Evolutionary conservation across 139 green algal genomes (phyloP).

Genomic region (Diplosphaera chodatii): DNA sequence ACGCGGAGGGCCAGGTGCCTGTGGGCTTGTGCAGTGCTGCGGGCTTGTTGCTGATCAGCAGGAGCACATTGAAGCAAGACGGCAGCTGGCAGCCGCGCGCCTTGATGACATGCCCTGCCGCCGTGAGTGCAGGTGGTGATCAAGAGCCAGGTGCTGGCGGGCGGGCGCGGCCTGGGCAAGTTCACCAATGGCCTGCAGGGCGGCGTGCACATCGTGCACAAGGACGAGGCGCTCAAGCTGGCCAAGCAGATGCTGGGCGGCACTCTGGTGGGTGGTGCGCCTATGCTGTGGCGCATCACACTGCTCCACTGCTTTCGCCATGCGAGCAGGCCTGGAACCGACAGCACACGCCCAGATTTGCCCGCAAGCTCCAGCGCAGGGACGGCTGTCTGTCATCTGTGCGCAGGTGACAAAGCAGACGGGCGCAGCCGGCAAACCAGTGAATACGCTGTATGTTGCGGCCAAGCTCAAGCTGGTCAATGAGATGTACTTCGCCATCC

Average conservation of each 20-base stretch:
- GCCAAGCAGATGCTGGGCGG: slow-evolving; percentile 79
- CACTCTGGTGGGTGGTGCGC: slow-evolving; percentile 58
- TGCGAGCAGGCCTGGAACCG: no score
- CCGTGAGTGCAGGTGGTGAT: slow-evolving; percentile 72
- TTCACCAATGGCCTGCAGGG: slow-evolving; percentile 96
- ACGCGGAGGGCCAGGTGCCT: slow-evolving; percentile 66
- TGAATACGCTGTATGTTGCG: slow-evolving; percentile 91
- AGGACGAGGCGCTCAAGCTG: slow-evolving; percentile 55
- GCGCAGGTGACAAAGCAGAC: slow-evolving; percentile 16
- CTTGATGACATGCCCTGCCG: not conserved
- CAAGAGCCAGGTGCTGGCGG: slow-evolving; percentile 95
- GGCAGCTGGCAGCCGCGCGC: no score
- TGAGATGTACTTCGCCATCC: slow-evolving; percentile 99
- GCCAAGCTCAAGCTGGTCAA: slow-evolving; percentile 87
- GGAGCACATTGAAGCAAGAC: not conserved
- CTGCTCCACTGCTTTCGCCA: no score
- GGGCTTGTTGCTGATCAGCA: not conserved
- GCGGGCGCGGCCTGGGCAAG: slow-evolving; percentile 84
- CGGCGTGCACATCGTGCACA: slow-evolving; percentile 90
- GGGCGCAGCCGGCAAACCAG: slow-evolving; percentile 83
- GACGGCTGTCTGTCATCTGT: no score
- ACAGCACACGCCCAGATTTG: no score
- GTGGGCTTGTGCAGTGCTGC: not conserved
- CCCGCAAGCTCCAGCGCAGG: no score
- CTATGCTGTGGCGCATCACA: no score